A percentile compares a stretch with the other conserved stretches of the same genome.
phyloP scores from a whole-genome alignment of 2,329 filamentous ascomycete species.

The Simplicillium aogashimaense region DNA sequence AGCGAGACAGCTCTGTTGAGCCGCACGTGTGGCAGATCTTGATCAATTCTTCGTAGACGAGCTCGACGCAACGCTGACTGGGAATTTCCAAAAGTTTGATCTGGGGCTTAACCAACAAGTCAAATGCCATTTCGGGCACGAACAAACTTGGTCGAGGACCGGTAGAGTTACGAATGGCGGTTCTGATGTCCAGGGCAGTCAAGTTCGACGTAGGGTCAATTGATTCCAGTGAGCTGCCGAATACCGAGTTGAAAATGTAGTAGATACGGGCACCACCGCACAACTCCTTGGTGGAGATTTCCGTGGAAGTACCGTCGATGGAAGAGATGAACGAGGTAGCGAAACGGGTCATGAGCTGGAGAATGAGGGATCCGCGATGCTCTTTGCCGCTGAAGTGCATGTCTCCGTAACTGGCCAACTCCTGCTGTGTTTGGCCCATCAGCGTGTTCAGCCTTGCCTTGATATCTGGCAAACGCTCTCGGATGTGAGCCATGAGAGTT shows the following conservation, averaged over 20 bases:
- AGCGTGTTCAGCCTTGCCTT: conserved; percentile 95
- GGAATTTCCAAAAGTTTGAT: conserved; percentile 95
- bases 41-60: conserved; percentile 97
- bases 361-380: conserved; percentile 85
- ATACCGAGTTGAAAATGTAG: conserved; percentile 98
- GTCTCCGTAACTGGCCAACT: conserved; percentile 94
- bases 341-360: conserved; percentile 97
- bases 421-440: conserved; percentile 99
- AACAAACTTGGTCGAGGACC: conserved; percentile 92
- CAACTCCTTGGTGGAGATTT: conserved; percentile 97
- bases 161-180: conserved; percentile 95
- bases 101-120: conserved; percentile 93
- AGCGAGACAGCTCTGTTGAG: conserved; percentile 84
- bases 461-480: conserved; percentile 91
- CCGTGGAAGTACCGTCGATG: conserved; percentile 95
- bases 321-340: conserved; percentile 97
- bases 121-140: conserved; percentile 94
- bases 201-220: conserved; percentile 96
- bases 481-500: conserved; percentile 92
- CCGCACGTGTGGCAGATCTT: conserved; percentile 99
- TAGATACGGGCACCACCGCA: conserved; percentile 93
- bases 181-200: conserved; percentile 88
- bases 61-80: conserved; percentile 90
- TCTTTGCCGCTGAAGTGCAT: conserved; percentile 97
- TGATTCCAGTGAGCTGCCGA: conserved; percentile 89